Base-by-base conservation (phyloP, 176 grass and related monocot genomes). In the Alloteropsis semialata region DNA sequence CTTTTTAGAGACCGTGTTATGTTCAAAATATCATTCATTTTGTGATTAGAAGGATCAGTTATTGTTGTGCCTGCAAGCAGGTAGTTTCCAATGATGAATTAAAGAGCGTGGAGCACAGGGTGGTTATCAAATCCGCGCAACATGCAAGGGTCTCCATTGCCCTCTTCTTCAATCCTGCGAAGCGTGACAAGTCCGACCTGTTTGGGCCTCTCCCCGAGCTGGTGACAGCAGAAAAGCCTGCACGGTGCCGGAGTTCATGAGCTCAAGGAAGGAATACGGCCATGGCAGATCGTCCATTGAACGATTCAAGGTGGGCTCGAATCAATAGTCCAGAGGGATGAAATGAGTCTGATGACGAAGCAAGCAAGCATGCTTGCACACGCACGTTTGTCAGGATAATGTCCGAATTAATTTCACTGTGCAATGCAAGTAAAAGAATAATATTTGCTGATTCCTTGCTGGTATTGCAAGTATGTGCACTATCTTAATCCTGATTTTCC, bases 41-140 rank as follows among this genome's bases (percentile, higher is more conserved):
- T 59, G 56, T 59, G 11, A 59, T 12, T 14, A 27, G n/a, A n/a
- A n/a, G 2, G 9, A n/a, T n/a, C n/a, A 13, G 3, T 59, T 29
- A 29, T 0, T 71, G 25, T 49, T 77, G 25, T 62, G 75, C 38
- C 9, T 61, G 22, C n/a, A 29, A 10, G 21, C 54, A 77, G 89
- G 51, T 82, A 28, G 73, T 91, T 12, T 88, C 85, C 13, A 91
- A 91, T n/a, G 82, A 91, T 14, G 77, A 82, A 48, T 82, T 60
- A 33, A 66, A 54, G 44, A 91, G 89, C 51, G 77, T 82, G 11
- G 65, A 91, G 56, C 89, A 91, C 58, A 74, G 85, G 72, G 85
- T 88, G 38, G 5, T 82, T n/a, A 71, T 87, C 57, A 88, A 74
- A 60, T 91, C 89, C 29, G 53, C 21, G 15, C 22, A 91, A 46